Percentiles rank a stretch among this genome's conserved stretches.
Conservation (phyloP, 2,329 filamentous ascomycete species). For the Shiraia sp. region DNA sequence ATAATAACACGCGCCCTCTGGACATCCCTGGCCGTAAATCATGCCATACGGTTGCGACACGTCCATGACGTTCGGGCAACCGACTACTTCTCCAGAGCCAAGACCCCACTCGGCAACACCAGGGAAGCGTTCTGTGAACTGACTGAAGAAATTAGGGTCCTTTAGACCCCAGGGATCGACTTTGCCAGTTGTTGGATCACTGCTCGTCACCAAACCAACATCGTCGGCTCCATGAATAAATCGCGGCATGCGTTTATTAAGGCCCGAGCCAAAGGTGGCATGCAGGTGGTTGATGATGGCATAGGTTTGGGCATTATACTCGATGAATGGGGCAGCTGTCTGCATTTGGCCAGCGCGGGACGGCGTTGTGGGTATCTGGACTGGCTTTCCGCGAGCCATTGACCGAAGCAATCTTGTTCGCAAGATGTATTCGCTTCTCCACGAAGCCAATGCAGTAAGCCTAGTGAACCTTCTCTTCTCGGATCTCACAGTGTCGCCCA, state of each 20-base stretch:
- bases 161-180: conserved; percentile 81
- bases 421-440: conserved; percentile 93
- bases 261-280: conserved; percentile 70
- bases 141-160: conserved; percentile 73
- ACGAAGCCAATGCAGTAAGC: conserved; percentile 82
- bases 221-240: conserved; percentile 85
- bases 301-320: conserved; percentile 82
- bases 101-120: conserved; percentile 76
- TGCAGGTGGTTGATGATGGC: conserved; percentile 80
- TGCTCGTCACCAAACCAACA: conserved; percentile 75
- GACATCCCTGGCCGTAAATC: conserved; percentile 82
- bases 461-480: conserved; percentile 81
- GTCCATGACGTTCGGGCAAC: conserved; percentile 84
- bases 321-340: conserved; percentile 73
- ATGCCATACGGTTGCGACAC: conserved; percentile 84
- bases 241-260: conserved; percentile 71
- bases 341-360: conserved; percentile 61
- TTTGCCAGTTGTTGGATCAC: conserved; percentile 76
- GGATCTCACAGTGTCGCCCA: conserved; percentile 59
- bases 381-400: conserved; percentile 78
- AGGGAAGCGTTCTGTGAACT: conserved; percentile 77
- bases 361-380: conserved; percentile 58
- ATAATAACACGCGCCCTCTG: conserved; percentile 79
- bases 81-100: conserved; percentile 74
- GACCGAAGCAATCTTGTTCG: conserved; percentile 81